Conservation (phyloP, 2,329 filamentous ascomycete species). For the Trichophyton mentagrophytes region DNA sequence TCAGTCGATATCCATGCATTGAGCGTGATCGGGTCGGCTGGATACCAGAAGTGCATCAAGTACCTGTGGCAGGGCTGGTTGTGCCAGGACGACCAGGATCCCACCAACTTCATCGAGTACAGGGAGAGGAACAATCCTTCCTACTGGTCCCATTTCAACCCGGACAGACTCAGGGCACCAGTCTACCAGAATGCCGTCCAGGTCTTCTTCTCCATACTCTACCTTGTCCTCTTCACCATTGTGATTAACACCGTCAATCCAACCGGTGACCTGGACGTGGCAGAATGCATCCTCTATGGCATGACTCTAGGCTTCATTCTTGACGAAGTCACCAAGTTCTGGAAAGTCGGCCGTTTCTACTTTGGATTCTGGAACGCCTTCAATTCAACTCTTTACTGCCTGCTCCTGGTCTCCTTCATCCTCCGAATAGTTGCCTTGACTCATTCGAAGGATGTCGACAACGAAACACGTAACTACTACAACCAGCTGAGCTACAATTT, state of each 20-base stretch:
- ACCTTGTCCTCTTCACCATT: constrained; percentile 70
- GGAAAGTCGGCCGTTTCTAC: constrained; percentile 86
- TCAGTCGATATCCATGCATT: constrained; percentile 88
- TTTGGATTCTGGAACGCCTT: constrained; percentile 96
- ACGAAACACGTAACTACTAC: constrained; percentile 45
- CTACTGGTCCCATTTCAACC: constrained; percentile 75
- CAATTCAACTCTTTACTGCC: constrained; percentile 67
- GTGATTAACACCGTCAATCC: constrained; percentile 92
- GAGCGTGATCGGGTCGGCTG: constrained; percentile 74
- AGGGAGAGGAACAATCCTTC: constrained; percentile 63
- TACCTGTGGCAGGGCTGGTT: constrained; percentile 95
- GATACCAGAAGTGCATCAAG: constrained; percentile 89
- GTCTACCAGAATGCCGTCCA: constrained; percentile 86
- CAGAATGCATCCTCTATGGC: constrained; percentile 73
- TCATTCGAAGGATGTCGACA: constrained; percentile 42
- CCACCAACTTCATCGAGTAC: constrained; percentile 81
- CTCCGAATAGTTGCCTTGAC: constrained; percentile 66
- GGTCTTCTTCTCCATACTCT: constrained; percentile 70
- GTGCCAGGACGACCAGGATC: constrained; percentile 86
- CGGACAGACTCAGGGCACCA: constrained; percentile 85
- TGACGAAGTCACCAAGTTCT: constrained; percentile 78
- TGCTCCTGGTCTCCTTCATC: constrained; percentile 66
- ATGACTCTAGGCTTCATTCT: constrained; percentile 87
- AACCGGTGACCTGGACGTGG: constrained; percentile 65
- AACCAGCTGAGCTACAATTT: constrained; percentile 88